Evolutionary conservation across 2,329 filamentous ascomycete genomes (phyloP).

Genomic region (Stagonosporopsis rhizophila): DNA sequence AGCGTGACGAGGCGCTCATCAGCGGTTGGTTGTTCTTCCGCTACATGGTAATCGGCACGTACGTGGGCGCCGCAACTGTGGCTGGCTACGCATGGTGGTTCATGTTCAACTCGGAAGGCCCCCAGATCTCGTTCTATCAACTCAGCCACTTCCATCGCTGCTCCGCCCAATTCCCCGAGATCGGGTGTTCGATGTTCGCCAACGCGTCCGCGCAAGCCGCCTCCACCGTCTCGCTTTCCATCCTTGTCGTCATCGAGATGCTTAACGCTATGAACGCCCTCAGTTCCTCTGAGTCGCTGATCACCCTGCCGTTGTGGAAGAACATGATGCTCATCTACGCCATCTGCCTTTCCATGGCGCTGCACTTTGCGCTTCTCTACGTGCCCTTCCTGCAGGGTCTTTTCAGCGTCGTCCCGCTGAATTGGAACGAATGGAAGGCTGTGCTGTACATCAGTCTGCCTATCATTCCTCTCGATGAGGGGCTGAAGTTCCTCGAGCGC

Average conservation of each 20-base stretch:
- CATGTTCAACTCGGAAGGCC: slow-evolving; percentile 90
- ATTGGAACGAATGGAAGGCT: slow-evolving; percentile 89
- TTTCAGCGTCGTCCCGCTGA: slow-evolving; percentile 89
- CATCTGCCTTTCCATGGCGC: slow-evolving; percentile 87
- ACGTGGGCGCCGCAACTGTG: slow-evolving; percentile 93
- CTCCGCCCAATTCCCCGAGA: slow-evolving; percentile 81
- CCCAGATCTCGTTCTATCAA: slow-evolving; percentile 90
- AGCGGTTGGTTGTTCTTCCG: slow-evolving; percentile 97
- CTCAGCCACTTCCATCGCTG: slow-evolving; percentile 94
- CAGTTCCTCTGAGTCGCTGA: slow-evolving; percentile 89
- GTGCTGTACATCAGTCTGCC: slow-evolving; percentile 87
- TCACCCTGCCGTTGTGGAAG: slow-evolving; percentile 94
- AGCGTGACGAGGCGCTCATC: slow-evolving; percentile 91
- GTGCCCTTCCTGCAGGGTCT: slow-evolving; percentile 85
- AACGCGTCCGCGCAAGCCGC: slow-evolving; percentile 87
- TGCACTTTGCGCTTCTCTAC: slow-evolving; percentile 95
- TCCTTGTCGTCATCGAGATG: slow-evolving; percentile 98
- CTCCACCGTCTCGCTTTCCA: slow-evolving; percentile 89
- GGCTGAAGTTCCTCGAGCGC: slow-evolving; percentile 77
- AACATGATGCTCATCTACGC: slow-evolving; percentile 99
- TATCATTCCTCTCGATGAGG: slow-evolving; percentile 87
- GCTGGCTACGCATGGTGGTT: slow-evolving; percentile 99
- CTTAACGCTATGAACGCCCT: slow-evolving; percentile 98
- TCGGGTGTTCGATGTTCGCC: slow-evolving; percentile 90
- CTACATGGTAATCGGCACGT: slow-evolving; percentile 94